Conservation (phyloP, 805 yeast genomes). For the Spathaspora arborariae region DNA sequence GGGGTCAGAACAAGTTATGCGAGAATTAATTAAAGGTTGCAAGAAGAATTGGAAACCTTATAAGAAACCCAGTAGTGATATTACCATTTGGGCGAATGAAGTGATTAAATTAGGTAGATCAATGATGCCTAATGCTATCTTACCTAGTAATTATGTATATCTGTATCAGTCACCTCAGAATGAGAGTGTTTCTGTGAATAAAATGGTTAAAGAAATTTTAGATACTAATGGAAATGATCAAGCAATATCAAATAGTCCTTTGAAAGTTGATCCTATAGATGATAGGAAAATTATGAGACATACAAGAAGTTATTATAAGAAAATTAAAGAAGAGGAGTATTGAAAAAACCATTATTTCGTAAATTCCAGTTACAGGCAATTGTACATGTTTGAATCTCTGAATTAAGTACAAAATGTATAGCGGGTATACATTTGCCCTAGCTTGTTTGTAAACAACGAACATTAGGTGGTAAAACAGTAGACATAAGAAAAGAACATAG, state of each 20-base stretch:
- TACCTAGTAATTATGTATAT: slow-evolving; percentile 36
- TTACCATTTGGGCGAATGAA: slow-evolving; percentile 61
- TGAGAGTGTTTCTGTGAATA: slow-evolving; percentile 17
- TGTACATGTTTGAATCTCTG: too few species aligned
- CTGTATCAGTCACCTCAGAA: slow-evolving; percentile 12
- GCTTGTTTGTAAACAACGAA: too few species aligned
- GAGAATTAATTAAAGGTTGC: slow-evolving; percentile 66
- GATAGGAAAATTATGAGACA: slow-evolving; percentile 29
- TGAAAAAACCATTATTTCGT: too few species aligned
- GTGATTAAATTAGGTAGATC: slow-evolving; percentile 59
- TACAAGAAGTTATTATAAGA: slow-evolving; percentile 36
- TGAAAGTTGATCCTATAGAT: slow-evolving; percentile 25
- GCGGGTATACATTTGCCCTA: too few species aligned
- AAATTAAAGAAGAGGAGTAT: slow-evolving; percentile 8
- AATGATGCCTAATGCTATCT: slow-evolving; percentile 52
- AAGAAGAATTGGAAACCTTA: slow-evolving; percentile 61
- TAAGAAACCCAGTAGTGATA: slow-evolving; percentile 48
- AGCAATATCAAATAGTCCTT: slow-evolving; percentile 14
- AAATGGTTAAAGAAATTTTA: slow-evolving; percentile 31
- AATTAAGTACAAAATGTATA: too few species aligned
- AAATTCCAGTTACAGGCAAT: too few species aligned
- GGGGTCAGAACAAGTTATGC: slow-evolving; percentile 60
- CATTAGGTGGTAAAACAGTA: too few species aligned
- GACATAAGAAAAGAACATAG: too few species aligned
- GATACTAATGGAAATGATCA: slow-evolving; percentile 11